Evolutionary conservation across 768 basidiomycete species (phyloP).

Genomic region (Boletus subcaerulescens): DNA sequence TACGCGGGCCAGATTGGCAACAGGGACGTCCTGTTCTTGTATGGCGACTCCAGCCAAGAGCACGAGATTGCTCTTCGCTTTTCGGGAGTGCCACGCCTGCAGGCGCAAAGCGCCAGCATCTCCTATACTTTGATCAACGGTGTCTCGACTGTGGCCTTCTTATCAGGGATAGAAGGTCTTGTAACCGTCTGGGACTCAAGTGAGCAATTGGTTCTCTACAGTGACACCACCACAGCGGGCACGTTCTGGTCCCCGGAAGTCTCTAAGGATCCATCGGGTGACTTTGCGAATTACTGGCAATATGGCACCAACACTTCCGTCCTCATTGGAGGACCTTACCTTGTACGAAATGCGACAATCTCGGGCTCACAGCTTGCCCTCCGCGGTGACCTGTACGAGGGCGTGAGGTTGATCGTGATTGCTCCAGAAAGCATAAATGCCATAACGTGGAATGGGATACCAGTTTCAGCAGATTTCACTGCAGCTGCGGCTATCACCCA

Average conservation of each 20-base stretch:
- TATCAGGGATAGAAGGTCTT: constrained; percentile 54
- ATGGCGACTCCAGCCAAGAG: constrained; percentile 52
- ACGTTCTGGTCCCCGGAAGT: constrained; percentile 79
- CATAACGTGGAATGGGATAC: constrained; percentile 72
- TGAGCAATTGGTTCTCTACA: constrained; percentile 64
- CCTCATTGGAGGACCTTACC: constrained; percentile 62
- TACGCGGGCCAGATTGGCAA: constrained; percentile 60
- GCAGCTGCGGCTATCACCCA: constrained; percentile 26
- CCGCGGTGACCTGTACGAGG: constrained; percentile 64
- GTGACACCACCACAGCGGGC: constrained; percentile 61
- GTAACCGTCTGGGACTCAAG: constrained; percentile 65
- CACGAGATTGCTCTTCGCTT: constrained; percentile 53
- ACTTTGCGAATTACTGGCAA: constrained; percentile 63
- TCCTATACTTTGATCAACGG: constrained; percentile 26
- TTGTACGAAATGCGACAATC: constrained; percentile 56
- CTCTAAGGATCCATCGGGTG: constrained; percentile 35
- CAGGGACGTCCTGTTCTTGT: constrained; percentile 62
- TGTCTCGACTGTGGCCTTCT: constrained; percentile 49
- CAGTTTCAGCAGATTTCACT: constrained; percentile 37
- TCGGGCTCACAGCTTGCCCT: constrained; percentile 51
- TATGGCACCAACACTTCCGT: constrained; percentile 70
- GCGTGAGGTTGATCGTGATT: constrained; percentile 58
- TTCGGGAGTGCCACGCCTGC: constrained; percentile 44
- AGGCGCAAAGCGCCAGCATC: constrained; percentile 22
- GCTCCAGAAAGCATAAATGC: constrained; percentile 49